Percentiles rank a stretch among this genome's conserved stretches.
phyloP scores from a whole-genome alignment of 768 basidiomycete species.

The Trichaptum fuscoviolaceum region DNA sequence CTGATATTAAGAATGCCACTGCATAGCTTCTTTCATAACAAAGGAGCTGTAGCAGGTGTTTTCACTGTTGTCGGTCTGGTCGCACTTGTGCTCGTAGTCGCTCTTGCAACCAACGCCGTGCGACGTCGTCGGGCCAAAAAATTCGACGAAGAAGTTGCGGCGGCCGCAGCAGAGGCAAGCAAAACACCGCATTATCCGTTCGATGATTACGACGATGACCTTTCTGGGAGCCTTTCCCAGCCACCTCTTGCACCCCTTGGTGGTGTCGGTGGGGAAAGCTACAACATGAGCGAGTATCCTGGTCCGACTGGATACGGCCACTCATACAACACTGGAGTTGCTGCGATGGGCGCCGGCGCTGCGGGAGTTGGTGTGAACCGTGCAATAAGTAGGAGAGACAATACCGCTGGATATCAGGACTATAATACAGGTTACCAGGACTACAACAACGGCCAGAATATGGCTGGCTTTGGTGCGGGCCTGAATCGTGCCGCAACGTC shows the following conservation, averaged over 20 bases:
- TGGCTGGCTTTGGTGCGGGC: conserved; percentile 1
- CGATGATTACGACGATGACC: conserved; percentile 50
- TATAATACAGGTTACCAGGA: background rate
- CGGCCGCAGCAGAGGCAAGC: conserved; percentile 61
- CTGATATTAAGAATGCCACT: background rate
- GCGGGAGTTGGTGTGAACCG: background rate
- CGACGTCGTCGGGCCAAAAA: conserved; percentile 59
- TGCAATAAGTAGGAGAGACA: background rate
- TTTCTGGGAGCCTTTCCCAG: conserved; percentile 12
- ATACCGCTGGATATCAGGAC: background rate
- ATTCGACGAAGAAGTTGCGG: conserved; percentile 70
- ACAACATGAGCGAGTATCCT: conserved; percentile 2
- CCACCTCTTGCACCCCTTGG: background rate
- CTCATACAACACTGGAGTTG: background rate
- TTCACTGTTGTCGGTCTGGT: conserved; percentile 70
- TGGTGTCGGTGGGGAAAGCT: conserved; percentile 2
- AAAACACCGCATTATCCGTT: conserved; percentile 43
- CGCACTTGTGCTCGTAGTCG: conserved; percentile 44
- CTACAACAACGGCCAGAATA: background rate
- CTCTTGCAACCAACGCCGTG: conserved; percentile 42
- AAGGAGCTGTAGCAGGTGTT: conserved; percentile 63
- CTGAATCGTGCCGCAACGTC: background rate
- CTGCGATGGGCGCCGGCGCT: background rate
- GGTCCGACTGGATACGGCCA: background rate
- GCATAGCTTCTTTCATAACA: conserved; percentile 66